Evolutionary conservation across 768 basidiomycete species (phyloP), one percentile per base, ranked within the genome.

Genomic region (Amanita phalloides): DNA sequence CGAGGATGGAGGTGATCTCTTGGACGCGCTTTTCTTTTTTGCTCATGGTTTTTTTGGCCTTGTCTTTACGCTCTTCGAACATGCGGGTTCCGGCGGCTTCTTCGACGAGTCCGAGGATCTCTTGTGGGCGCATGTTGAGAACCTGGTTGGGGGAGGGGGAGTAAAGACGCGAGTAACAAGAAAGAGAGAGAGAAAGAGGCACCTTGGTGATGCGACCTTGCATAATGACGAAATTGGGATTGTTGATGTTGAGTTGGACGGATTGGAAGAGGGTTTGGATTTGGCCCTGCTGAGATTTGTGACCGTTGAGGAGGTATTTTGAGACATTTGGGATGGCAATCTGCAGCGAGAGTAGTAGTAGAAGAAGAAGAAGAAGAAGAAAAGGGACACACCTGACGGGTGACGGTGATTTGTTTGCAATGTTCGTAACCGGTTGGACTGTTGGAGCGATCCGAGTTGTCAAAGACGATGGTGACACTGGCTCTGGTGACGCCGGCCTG

Each of bases 151-250:
- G 57, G 25, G 3, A 10, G 3, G 30, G 8, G 11, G 13, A 32
- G 30, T 30, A 35, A 9, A 44, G 49, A 49, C 43, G 38, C 45
- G 10, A 23, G 30, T 4, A 17, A 10, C 14, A 11, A 1, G 20
- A 23, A 3, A 17, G 32, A 17, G 17, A 17, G 17, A 17, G 17
- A 17, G 21, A 8, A 20, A 7, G 8, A 58, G 67, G 37, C 30
- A 88, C 94, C 72, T 98, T 99, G 9, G 96, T 99, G 64, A 99
- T 99, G 46, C 94, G 90, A 26, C 96, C 95, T 68, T 99, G 96
- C 95, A 98, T 98, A 65, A 98, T 97, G 53, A 99, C 77, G 71
- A 98, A 98, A 65, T 98, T 98, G 41, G 96, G 96, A 67, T 97
- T 97, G 70, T 98, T 99, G 76, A 99, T 98, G 64, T 98, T 98